phyloP scores from a whole-genome alignment of 2,329 filamentous ascomycete genomes.

The Anthostomella pinea region DNA sequence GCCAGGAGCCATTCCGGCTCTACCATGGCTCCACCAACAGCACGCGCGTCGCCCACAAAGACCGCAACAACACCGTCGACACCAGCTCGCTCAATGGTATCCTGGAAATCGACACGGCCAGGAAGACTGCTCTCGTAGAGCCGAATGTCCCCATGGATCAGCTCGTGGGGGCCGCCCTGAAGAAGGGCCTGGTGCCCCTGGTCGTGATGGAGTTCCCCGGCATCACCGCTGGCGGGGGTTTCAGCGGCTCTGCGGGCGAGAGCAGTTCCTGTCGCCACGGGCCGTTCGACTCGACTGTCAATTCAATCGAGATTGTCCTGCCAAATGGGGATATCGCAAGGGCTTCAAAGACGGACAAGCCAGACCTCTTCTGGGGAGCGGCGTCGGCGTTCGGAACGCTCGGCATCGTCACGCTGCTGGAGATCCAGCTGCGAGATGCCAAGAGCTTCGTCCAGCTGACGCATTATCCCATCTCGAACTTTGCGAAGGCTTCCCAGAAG shows the following conservation, averaged over 20 bases:
- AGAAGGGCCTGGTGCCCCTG: conserved; percentile 55
- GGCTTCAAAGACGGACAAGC: conserved; percentile 51
- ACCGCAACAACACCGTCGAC: conserved; percentile 58
- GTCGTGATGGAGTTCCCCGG: conserved; percentile 71
- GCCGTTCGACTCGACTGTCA: conserved; percentile 61
- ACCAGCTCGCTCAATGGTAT: conserved; percentile 63
- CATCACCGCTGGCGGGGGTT: conserved; percentile 69
- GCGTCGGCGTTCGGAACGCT: conserved; percentile 65
- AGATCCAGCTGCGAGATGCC: conserved; percentile 56
- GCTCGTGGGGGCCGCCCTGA: conserved; percentile 57
- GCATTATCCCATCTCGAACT: conserved; percentile 47
- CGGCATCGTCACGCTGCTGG: conserved; percentile 63
- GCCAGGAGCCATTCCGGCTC: conserved; percentile 62
- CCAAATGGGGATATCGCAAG: conserved; percentile 55
- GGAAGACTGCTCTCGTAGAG: conserved; percentile 61
- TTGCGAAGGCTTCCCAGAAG: conserved; percentile 37
- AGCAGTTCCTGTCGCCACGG: conserved; percentile 67
- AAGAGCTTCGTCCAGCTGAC: conserved; percentile 55
- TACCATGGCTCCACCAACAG: conserved; percentile 77
- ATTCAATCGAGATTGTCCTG: conserved; percentile 62
- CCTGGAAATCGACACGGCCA: conserved; percentile 53
- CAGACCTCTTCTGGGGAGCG: conserved; percentile 63
- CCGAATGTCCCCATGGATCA: conserved; percentile 68
- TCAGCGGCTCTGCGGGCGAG: conserved; percentile 65
- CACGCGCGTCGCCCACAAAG: conserved; percentile 57